Evolutionary conservation across 2,329 filamentous ascomycete species (phyloP).

Genomic region (Parasarocladium wereldwijsianum): DNA sequence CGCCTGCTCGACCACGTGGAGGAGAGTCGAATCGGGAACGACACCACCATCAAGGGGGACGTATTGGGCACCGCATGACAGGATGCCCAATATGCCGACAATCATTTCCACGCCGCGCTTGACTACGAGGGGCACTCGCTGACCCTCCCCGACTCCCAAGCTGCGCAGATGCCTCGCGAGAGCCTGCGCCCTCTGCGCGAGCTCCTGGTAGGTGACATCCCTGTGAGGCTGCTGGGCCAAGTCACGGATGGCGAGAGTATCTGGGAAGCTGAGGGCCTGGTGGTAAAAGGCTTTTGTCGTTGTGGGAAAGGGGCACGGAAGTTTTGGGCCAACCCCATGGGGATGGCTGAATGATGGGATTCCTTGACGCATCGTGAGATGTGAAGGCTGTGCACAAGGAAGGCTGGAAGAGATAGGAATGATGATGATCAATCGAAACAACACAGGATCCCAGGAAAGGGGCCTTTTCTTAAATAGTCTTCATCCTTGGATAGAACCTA

Average conservation of each 20-base stretch:
- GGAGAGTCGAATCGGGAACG: constrained; percentile 30
- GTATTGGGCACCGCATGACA: constrained; percentile 44
- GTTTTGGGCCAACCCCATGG: constrained; percentile 10
- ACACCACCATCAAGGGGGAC: constrained; percentile 43
- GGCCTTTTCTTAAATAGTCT: no score
- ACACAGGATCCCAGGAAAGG: no score
- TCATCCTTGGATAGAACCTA: no score
- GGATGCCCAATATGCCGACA: constrained; percentile 38
- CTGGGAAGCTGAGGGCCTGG: constrained; percentile 20
- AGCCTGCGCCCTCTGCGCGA: constrained; percentile 25
- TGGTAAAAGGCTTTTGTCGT: constrained; percentile 23
- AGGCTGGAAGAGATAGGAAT: background rate
- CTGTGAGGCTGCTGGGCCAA: constrained; percentile 13
- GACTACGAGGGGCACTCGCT: constrained; percentile 39
- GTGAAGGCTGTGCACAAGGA: constrained; percentile 4
- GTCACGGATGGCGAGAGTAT: constrained; percentile 22
- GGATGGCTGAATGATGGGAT: constrained; percentile 8
- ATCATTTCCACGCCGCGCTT: constrained; percentile 41
- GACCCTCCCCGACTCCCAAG: constrained; percentile 24
- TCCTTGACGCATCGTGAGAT: constrained; percentile 4
- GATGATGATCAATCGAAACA: no score
- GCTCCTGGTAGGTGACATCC: constrained; percentile 28
- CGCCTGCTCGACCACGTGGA: constrained; percentile 33
- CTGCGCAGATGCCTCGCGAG: constrained; percentile 23
- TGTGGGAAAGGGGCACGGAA: constrained; percentile 19